A percentile compares a stretch with the other conserved stretches of the same genome.
These are phyloP conservation scores for Penicillium salamii DNA, from an alignment of 495 filamentous ascomycete species.

Conservation along the genomic window DNA sequence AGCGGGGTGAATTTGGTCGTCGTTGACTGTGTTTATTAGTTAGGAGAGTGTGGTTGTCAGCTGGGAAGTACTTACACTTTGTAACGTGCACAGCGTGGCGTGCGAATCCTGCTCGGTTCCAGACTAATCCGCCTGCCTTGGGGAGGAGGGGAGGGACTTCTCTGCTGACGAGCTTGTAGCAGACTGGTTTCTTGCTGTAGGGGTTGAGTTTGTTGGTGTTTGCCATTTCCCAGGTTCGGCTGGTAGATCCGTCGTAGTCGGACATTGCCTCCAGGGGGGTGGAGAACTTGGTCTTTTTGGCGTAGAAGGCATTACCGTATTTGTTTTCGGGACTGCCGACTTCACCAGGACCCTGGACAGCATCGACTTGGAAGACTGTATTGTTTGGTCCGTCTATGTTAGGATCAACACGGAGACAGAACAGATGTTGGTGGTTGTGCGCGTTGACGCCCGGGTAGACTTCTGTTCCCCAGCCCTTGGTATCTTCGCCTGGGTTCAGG, in stretches of 20 bases:
- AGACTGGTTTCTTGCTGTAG: constrained; percentile 80
- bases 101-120: constrained; percentile 92
- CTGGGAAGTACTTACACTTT: constrained; percentile 64
- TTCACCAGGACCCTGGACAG: constrained; percentile 59
- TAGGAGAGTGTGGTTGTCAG: neutral
- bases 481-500: constrained; percentile 80
- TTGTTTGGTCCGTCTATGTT: constrained; percentile 87
- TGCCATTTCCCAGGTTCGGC: constrained; percentile 87
- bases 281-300: constrained; percentile 78
- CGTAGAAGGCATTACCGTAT: constrained; percentile 93
- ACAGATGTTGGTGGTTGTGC: constrained; percentile 91
- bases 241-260: constrained; percentile 78
- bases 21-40: constrained; percentile 54
- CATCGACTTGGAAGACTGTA: constrained; percentile 82
- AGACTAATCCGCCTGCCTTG: constrained; percentile 79
- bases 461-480: constrained; percentile 86
- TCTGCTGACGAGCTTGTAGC: constrained; percentile 87
- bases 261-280: constrained; percentile 70
- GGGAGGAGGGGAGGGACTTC: constrained; percentile 80
- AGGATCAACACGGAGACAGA: constrained; percentile 87
- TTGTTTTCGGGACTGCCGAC: constrained; percentile 80
- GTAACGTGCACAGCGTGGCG: constrained; percentile 91
- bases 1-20: constrained; percentile 87
- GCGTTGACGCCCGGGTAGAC: constrained; percentile 84
- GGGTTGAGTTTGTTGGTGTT: constrained; percentile 83